Evolutionary conservation across 306 rosid species (phyloP), one percentile per base, ranked within the genome.

Genomic region (Pachyrhizus erosus): DNA sequence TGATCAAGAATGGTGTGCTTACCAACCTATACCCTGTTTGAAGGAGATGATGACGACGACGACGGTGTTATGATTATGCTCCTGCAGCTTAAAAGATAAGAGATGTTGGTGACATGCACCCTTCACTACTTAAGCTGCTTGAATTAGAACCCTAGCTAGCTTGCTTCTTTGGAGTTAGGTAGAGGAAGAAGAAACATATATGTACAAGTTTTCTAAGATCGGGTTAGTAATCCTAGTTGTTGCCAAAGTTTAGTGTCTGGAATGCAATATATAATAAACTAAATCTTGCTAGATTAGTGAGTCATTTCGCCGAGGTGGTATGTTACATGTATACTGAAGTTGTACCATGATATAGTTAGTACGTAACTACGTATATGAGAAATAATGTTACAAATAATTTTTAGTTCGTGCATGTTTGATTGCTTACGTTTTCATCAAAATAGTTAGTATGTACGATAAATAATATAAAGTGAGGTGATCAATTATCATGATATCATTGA

Each of bases 21-120:
- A 33, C 46, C 67, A 43, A 34, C 23, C 55, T 31, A 34, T 3
- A 12, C 37, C 2, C 9, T 5, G 17, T 5, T 31, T 0, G 84
- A 79, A 84, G 84, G 69, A 45, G 87, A 84, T 0, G 86, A 77
- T 0, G 87, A 73, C 0, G 87, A 80, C 0, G 69, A 84, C 0
- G 46, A 73, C 0, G 81, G 24, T 5, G 78, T 15, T 68, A 79
- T 9, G 87, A 80, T 57, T 79, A 84, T 6, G 84, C 81, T 34
- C 78, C 82, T 0, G 87, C 87, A 24, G 84, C 84, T 40, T 79
- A 67, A 75, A 72, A 43, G 57, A 66, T 42, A 65, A 17, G 29
- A 45, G 42, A 58, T 27, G 60, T 23, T 27, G 12, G 14, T 26
- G 55, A 15, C 34, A 11, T 9, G 73, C 17, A n/a, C 29, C 37